Base-by-base conservation (phyloP, 2,329 filamentous ascomycete species). In the Trichoderma citrinoviride region DNA sequence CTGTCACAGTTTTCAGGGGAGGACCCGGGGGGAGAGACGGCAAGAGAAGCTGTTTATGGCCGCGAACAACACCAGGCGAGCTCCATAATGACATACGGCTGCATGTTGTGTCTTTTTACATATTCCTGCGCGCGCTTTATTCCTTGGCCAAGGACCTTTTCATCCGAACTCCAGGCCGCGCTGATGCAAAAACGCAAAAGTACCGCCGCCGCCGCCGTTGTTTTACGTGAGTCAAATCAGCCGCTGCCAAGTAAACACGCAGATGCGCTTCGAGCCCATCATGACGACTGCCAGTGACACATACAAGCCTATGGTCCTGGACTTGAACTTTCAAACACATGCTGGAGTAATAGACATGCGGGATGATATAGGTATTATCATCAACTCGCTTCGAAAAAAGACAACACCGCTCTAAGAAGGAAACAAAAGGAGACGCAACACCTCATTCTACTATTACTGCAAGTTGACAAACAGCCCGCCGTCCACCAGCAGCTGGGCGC, bases 401-500 rank as follows among this genome's bases (percentile, higher is more conserved):
- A 33, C 7, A 33, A 10, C 41, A n/a, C 19, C 19, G 52, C 33
- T n/a, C 14, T n/a, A 6, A 1, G n/a, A n/a, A n/a, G n/a, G n/a
- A n/a, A n/a, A n/a, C n/a, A n/a, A n/a, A n/a, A n/a, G n/a, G n/a
- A n/a, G n/a, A n/a, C n/a, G 15, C 14, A 15, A 29, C 4, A 2
- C 17, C 41, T 7, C 7, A 4, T 21, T 37, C 44, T 46, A 94
- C 77, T 95, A 91, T 40, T 46, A 94, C 77, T 95, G 92, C 71
- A 96, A 79, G 77, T 96, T 96, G 17, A 96, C 93, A 81, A 95
- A 97, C 67, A 94, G 76, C 0, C 93, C 93, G 12, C 93, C 93
- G 77, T 97, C 93, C 15, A 97, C 93, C 68, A 97, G 76, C 70
- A 97, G 73, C 77, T 95, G 91, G 17, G 92, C 89, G 0, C 92